These are phyloP conservation scores for Kwoniella shandongensis DNA, from an alignment of 768 basidiomycete species.

Conservation along the genomic window DNA sequence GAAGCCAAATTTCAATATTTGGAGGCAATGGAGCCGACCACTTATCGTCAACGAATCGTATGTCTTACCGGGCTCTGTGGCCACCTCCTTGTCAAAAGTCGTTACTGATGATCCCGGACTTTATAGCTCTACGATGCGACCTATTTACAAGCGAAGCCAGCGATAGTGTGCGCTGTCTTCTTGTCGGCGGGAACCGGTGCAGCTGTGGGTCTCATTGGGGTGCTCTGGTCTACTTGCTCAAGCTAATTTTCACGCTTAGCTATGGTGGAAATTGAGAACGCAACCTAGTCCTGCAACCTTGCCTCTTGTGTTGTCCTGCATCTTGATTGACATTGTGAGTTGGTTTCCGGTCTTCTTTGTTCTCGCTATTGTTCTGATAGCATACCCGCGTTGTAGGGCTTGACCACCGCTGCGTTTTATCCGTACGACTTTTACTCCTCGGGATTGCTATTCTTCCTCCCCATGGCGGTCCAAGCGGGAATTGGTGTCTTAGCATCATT, in stretches of 20 bases:
- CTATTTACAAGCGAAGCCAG: conserved; percentile 46
- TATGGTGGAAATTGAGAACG: conserved; percentile 48
- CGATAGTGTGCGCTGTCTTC: conserved; percentile 42
- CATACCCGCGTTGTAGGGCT: conserved; percentile 24
- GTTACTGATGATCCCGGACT: not conserved
- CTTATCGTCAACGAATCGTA: conserved; percentile 7
- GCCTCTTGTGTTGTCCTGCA: conserved; percentile 44
- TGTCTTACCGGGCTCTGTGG: not conserved
- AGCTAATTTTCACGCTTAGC: too few species aligned
- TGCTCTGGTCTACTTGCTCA: not conserved
- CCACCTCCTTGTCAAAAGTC: not conserved
- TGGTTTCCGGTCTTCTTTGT: too few species aligned
- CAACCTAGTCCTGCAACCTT: conserved; percentile 50
- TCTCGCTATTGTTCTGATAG: not conserved
- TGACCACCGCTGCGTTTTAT: conserved; percentile 39
- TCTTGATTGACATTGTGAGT: conserved; percentile 49
- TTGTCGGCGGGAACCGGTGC: conserved; percentile 41
- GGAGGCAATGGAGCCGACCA: conserved; percentile 5
- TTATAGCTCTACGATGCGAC: conserved; percentile 47
- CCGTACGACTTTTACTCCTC: conserved; percentile 35
- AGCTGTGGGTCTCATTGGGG: conserved; percentile 21
- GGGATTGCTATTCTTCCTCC: conserved; percentile 45
- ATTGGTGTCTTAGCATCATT: conserved; percentile 38
- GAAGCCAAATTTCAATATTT: conserved; percentile 26
- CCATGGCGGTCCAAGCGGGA: conserved; percentile 48